A percentile compares a stretch with the other conserved stretches of the same genome.
Evolutionary conservation across 148 eudicot genomes (phyloP).

Genomic region (Nepenthes mirabilis): DNA sequence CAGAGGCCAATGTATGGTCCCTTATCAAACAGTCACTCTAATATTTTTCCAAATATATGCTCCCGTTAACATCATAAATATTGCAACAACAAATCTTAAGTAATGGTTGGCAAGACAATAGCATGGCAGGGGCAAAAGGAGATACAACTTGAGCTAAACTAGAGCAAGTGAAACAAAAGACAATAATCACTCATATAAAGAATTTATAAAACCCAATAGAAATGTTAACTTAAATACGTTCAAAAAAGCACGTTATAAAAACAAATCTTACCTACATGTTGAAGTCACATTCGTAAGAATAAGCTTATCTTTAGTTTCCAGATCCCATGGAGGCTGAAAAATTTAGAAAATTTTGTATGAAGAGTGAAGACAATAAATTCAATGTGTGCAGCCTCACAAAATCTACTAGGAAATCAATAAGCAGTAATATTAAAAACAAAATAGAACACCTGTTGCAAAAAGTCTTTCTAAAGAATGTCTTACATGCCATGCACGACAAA

Average conservation of each 20-base stretch:
- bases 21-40: conserved; percentile 43
- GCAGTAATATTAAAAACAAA: too few species aligned
- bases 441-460: conserved; percentile 76
- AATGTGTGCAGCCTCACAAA: neutral
- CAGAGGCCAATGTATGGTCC: conserved; percentile 21
- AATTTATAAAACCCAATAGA: neutral
- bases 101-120: neutral
- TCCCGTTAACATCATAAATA: conserved; percentile 15
- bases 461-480: conserved; percentile 79
- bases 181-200: neutral
- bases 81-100: neutral
- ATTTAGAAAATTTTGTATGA: neutral
- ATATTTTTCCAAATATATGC: conserved; percentile 23
- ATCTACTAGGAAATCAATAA: too few species aligned
- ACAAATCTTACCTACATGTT: conserved; percentile 21
- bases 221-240: too few species aligned
- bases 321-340: conserved; percentile 45
- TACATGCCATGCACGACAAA: conserved; percentile 92
- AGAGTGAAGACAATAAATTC: neutral
- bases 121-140: neutral
- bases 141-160: neutral
- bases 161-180: too few species aligned
- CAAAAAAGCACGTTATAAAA: neutral
- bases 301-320: conserved; percentile 17
- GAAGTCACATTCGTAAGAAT: conserved; percentile 33